Conservation (phyloP, 108 stramenopile species). For the Pseudonitzschia pungens region DNA sequence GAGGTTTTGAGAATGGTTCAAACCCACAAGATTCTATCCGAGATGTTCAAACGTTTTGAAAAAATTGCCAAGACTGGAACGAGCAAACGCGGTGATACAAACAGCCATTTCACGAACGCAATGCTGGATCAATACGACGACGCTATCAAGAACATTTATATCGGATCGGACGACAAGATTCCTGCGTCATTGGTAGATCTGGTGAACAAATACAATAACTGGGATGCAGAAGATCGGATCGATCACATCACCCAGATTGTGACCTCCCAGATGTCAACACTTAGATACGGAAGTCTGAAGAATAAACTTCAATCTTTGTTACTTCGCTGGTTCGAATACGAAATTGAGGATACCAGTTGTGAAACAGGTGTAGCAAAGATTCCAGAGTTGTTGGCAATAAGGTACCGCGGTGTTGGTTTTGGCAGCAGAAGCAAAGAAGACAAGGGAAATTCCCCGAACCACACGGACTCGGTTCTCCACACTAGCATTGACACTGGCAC, state of each 20-base stretch:
- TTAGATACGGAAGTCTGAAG: background rate
- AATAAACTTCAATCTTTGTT: background rate
- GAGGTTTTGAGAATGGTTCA: constrained; percentile 15
- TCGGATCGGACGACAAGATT: background rate
- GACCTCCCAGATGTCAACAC: background rate
- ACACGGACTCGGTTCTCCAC: no score
- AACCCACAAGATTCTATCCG: background rate
- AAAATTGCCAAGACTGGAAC: background rate
- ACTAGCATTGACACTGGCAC: no score
- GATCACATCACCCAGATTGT: constrained; percentile 11
- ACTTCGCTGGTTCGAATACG: constrained; percentile 12
- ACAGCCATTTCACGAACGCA: background rate
- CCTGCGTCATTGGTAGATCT: background rate
- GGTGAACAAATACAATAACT: background rate
- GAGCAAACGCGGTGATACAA: background rate
- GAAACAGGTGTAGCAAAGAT: background rate
- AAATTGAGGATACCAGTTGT: background rate
- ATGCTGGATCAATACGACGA: constrained; percentile 2
- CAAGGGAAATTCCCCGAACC: no score
- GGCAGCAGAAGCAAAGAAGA: background rate
- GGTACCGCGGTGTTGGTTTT: constrained; percentile 8
- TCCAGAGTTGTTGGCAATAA: constrained; percentile 1
- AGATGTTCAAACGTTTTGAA: background rate
- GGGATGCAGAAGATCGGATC: background rate
- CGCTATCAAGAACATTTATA: background rate